phyloP scores from a whole-genome alignment of 2,329 filamentous ascomycete species.

The Cephalotrichum gorgonifer region DNA sequence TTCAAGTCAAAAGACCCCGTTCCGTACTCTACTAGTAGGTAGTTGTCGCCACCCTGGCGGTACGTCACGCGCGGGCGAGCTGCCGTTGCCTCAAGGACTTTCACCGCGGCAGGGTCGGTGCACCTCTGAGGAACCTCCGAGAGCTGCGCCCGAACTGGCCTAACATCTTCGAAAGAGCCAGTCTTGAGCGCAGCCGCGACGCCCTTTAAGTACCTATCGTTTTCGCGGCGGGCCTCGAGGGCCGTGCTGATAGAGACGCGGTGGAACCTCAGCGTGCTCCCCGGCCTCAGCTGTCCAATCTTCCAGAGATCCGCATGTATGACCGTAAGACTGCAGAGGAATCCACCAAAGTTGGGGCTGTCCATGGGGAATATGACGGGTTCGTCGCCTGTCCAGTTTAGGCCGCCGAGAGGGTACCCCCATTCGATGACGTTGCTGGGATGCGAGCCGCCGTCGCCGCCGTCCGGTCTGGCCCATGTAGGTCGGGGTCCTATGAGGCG shows the following conservation, averaged over 20 bases:
- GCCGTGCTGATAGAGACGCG: neutral
- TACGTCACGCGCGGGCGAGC: neutral
- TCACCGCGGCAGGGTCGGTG: neutral
- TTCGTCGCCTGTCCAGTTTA: slow-evolving; percentile 53
- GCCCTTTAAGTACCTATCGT: neutral
- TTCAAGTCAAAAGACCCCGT: neutral
- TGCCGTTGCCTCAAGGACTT: neutral
- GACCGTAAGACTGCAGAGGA: slow-evolving; percentile 44
- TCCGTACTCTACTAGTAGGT: neutral
- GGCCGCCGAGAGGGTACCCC: slow-evolving; percentile 44
- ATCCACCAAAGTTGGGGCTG: slow-evolving; percentile 50
- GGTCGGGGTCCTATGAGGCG: slow-evolving; percentile 48
- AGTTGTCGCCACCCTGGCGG: neutral
- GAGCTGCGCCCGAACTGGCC: neutral
- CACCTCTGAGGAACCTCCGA: neutral
- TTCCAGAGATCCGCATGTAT: slow-evolving; percentile 50
- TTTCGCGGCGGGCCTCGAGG: neutral
- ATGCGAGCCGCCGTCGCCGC: slow-evolving; percentile 53
- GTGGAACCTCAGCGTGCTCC: slow-evolving; percentile 24
- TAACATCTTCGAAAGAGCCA: neutral
- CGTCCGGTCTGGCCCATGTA: slow-evolving; percentile 46
- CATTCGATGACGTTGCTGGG: slow-evolving; percentile 51
- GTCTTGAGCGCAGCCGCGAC: neutral
- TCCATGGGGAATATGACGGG: slow-evolving; percentile 50
- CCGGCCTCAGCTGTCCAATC: slow-evolving; percentile 49